Base-by-base conservation (phyloP, 2,329 filamentous ascomycete species). In the Ceratocystis papillata region DNA sequence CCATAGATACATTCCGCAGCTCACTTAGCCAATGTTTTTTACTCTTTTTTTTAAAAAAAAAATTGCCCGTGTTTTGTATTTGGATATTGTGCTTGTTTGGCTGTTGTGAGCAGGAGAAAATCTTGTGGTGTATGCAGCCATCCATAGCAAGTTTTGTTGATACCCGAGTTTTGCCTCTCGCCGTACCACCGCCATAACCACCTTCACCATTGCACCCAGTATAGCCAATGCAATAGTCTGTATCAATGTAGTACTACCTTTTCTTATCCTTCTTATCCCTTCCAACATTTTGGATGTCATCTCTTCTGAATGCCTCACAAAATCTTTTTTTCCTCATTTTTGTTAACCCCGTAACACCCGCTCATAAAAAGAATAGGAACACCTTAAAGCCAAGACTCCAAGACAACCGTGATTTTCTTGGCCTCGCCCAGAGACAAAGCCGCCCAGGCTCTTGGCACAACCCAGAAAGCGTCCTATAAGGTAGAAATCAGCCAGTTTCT, bases 381-480 rank as follows among this genome's bases (percentile, higher is more conserved):
- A 30, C 6, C 30, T 3, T 37, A n/a, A 59, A 59, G 55, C 55
- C 55, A 59, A 59, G 55, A 59, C 55, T 41, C 55, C 55, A 37
- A 37, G 55, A 8, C 55, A 59, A n/a, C 55, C 55, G 28, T 59
- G 55, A 33, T 33, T 59, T 59, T 59, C 55, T 59, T 59, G 55
- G 55, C 55, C n/a, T 59, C 25, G 17, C 55, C 28, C 55, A 59
- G 17, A 25, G 55, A 17, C 55, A 59, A 37, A 37, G 28, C 28
- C 33, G 55, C 55, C 55, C 55, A 59, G 55, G 55, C 55, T 59
- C 55, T 59, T 59, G 55, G 55, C 55, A 59, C 28, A 37, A n/a
- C 28, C 55, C 10, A 41, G 10, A 12, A 41, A 41, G 37, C 10
- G 37, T 41, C 37, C 37, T 12, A 41, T 10, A 41, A 41, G 10